Evolutionary conservation across 768 basidiomycete species (phyloP).

Genomic region (Mycena kentingensis): DNA sequence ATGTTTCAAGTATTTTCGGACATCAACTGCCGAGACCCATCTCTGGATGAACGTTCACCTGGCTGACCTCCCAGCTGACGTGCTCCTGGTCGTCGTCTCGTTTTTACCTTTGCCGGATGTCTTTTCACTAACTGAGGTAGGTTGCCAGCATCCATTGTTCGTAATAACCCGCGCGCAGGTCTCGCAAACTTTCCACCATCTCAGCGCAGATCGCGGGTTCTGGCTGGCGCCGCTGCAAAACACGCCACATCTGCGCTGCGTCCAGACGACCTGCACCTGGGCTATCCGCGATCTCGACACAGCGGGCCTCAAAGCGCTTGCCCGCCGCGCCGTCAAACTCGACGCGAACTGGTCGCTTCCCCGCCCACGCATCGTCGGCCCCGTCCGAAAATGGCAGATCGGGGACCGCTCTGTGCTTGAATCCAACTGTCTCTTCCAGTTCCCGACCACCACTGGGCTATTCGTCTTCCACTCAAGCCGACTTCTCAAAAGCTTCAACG

Average conservation of each 20-base stretch:
- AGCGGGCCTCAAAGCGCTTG: conserved; percentile 2
- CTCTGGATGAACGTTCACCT: conserved; percentile 1
- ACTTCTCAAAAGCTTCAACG: conserved; percentile 12
- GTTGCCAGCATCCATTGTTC: background rate
- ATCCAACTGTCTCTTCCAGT: conserved; percentile 13
- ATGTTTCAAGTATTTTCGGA: background rate
- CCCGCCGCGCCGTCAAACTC: background rate
- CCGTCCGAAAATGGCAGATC: conserved; percentile 4
- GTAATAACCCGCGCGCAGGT: background rate
- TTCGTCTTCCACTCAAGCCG: conserved; percentile 17
- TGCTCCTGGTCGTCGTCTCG: conserved; percentile 4
- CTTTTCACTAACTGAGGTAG: conserved; percentile 10
- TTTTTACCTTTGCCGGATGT: conserved; percentile 4
- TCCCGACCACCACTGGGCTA: conserved; percentile 13
- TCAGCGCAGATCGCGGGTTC: conserved; percentile 8
- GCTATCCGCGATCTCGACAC: conserved; percentile 3
- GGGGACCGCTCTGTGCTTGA: conserved; percentile 12
- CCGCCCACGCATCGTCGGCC: conserved; percentile 8
- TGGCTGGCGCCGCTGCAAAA: conserved; percentile 13
- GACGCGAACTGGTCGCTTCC: conserved; percentile 14
- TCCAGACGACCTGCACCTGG: conserved; percentile 4
- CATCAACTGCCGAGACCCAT: background rate
- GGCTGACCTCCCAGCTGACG: conserved; percentile 7
- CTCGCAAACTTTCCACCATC: conserved; percentile 3
- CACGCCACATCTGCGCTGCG: conserved; percentile 3